phyloP scores from a whole-genome alignment of 345 rosid genomes.

The Citrus glauca region DNA sequence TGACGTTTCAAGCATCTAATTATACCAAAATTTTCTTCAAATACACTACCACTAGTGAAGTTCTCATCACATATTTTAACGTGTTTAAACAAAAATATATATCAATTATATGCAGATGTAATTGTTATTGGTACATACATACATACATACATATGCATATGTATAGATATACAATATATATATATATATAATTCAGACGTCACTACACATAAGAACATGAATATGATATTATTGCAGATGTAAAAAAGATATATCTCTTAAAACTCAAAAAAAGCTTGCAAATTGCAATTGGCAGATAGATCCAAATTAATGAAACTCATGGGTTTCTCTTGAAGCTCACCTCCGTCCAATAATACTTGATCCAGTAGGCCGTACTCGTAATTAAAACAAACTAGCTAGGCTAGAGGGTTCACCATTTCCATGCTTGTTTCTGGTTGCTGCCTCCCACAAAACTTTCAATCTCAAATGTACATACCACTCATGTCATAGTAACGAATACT shows the following conservation, averaged over 20 bases:
- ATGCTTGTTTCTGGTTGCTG: constrained; percentile 40
- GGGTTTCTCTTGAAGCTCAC: constrained; percentile 37
- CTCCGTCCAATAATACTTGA: not conserved
- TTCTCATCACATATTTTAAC: too few relatives aligned
- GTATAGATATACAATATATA: too few relatives aligned
- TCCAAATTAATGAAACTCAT: constrained; percentile 40
- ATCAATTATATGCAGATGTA: too few relatives aligned
- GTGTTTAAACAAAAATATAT: too few relatives aligned
- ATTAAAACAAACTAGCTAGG: not conserved
- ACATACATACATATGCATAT: too few relatives aligned
- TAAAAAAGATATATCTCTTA: not conserved
- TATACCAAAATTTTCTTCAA: too few relatives aligned
- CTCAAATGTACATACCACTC: too few relatives aligned
- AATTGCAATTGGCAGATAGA: not conserved
- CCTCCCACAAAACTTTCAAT: not conserved
- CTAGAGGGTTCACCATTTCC: constrained; percentile 36
- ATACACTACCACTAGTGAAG: too few relatives aligned
- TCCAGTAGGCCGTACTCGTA: not conserved
- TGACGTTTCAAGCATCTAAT: too few relatives aligned
- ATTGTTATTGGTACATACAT: too few relatives aligned
- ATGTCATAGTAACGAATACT: not conserved
- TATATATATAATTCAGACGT: too few relatives aligned
- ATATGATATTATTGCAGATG: not conserved
- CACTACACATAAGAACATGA: constrained; percentile 6
- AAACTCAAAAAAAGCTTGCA: not conserved